Evolutionary conservation across 2,329 filamentous ascomycete genomes (phyloP).

Genomic region (Hirsutella minnesotensis): DNA sequence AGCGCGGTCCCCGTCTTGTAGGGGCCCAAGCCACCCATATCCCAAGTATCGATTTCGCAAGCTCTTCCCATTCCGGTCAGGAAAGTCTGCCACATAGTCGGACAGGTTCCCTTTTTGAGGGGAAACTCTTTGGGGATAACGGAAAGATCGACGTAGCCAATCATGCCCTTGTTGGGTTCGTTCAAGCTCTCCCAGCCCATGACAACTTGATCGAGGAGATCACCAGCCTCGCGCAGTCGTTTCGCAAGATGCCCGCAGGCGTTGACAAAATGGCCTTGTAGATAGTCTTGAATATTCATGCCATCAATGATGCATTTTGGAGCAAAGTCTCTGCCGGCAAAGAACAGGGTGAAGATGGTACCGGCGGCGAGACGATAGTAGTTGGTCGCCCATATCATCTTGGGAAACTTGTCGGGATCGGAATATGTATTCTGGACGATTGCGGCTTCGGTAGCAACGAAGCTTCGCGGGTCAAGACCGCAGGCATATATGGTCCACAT

Average conservation of each 20-base stretch:
- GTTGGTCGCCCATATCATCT: constrained; percentile 99
- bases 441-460: constrained; percentile 78
- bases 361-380: constrained; percentile 79
- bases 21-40: constrained; percentile 85
- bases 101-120: constrained; percentile 82
- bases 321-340: constrained; percentile 79
- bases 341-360: constrained; percentile 91
- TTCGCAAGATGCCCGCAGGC: constrained; percentile 73
- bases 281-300: constrained; percentile 90
- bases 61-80: constrained; percentile 83
- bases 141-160: constrained; percentile 72
- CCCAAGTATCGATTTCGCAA: constrained; percentile 84
- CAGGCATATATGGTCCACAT: constrained; percentile 97
- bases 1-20: constrained; percentile 76
- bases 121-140: constrained; percentile 78
- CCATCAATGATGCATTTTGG: constrained; percentile 94
- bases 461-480: constrained; percentile 76
- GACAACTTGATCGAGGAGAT: constrained; percentile 74
- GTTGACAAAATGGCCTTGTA: constrained; percentile 74
- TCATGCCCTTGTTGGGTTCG: constrained; percentile 81
- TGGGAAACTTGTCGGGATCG: constrained; percentile 75
- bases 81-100: constrained; percentile 89
- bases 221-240: constrained; percentile 80
- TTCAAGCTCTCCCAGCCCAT: constrained; percentile 97
- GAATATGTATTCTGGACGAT: constrained; percentile 92